A percentile compares a stretch with the other conserved stretches of the same genome.
These are phyloP conservation scores for Podospora fimiseda DNA, from an alignment of 495 filamentous ascomycete species.

Conservation along the genomic window DNA sequence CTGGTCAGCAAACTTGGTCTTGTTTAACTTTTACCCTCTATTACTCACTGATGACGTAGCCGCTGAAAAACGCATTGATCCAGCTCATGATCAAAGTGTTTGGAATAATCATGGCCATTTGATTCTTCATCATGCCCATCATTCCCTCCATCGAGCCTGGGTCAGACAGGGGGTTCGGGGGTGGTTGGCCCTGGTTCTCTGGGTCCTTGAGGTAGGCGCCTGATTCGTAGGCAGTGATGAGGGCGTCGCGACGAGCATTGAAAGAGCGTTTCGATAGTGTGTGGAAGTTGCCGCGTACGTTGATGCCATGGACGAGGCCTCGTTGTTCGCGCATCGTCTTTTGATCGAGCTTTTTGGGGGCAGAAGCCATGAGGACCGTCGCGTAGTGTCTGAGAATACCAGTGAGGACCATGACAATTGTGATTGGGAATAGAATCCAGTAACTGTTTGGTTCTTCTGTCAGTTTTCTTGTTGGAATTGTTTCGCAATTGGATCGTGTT, in stretches of 20 bases:
- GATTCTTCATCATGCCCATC: constrained; percentile 99
- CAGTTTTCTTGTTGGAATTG: no score
- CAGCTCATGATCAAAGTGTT: constrained; percentile 99
- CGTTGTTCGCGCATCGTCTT: constrained; percentile 80
- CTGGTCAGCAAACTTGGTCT: no score
- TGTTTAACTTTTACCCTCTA: no score
- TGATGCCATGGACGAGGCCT: constrained; percentile 75
- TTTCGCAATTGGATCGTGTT: not conserved
- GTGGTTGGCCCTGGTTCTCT: constrained; percentile 73
- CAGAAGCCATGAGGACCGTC: constrained; percentile 75
- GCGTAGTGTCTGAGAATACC: constrained; percentile 95
- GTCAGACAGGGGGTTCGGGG: constrained; percentile 92
- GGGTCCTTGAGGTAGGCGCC: constrained; percentile 88
- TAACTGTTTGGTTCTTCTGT: constrained; percentile 51
- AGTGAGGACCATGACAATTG: constrained; percentile 94
- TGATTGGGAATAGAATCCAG: constrained; percentile 97
- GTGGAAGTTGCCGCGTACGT: constrained; percentile 71
- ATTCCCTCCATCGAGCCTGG: constrained; percentile 98
- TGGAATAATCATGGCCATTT: constrained; percentile 99
- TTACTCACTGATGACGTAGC: constrained; percentile 86
- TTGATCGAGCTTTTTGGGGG: constrained; percentile 75
- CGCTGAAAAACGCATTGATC: constrained; percentile 98
- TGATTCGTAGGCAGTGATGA: constrained; percentile 71
- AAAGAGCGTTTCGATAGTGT: constrained; percentile 72
- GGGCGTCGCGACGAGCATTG: constrained; percentile 66